A percentile compares a stretch with the other conserved stretches of the same genome.
phyloP scores from a whole-genome alignment of 2,329 filamentous ascomycete genomes.

The Cercospora sojina region DNA sequence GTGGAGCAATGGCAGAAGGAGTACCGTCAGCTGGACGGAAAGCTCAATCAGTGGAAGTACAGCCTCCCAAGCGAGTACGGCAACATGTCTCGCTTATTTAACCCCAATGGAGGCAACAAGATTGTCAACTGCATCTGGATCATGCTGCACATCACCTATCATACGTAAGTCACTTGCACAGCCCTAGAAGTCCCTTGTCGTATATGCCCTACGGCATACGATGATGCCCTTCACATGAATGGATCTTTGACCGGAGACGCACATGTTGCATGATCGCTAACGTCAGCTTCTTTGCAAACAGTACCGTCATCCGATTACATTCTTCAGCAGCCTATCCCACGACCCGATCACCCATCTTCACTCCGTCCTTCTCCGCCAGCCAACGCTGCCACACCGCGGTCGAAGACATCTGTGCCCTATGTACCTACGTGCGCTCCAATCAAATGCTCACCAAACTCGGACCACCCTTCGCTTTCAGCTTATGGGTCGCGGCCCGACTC shows the following conservation, averaged over 20 bases:
- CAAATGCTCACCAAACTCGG: constrained; percentile 76
- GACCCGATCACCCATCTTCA: constrained; percentile 83
- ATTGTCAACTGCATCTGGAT: constrained; percentile 79
- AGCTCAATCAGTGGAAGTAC: constrained; percentile 79
- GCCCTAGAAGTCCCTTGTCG: neutral
- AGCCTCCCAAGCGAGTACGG: constrained; percentile 79
- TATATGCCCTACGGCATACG: constrained; percentile 2
- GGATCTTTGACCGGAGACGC: constrained; percentile 6
- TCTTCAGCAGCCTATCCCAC: constrained; percentile 92
- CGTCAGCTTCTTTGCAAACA: constrained; percentile 34
- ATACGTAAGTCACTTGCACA: constrained; percentile 58
- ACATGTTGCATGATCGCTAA: constrained; percentile 20
- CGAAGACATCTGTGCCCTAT: constrained; percentile 75
- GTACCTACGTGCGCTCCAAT: constrained; percentile 73
- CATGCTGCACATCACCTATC: constrained; percentile 87
- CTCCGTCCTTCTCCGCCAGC: constrained; percentile 79
- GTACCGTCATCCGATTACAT: constrained; percentile 81
- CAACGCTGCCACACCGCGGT: constrained; percentile 82
- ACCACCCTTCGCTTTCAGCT: constrained; percentile 84
- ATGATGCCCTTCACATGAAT: neutral
- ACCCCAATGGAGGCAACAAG: constrained; percentile 59
- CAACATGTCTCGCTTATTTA: constrained; percentile 77
- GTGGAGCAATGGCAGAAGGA: constrained; percentile 87
- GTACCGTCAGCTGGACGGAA: constrained; percentile 80
- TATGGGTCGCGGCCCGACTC: constrained; percentile 87